Conservation (phyloP, 1,284 basidiomycete genomes). For the Peniophora sp. region DNA sequence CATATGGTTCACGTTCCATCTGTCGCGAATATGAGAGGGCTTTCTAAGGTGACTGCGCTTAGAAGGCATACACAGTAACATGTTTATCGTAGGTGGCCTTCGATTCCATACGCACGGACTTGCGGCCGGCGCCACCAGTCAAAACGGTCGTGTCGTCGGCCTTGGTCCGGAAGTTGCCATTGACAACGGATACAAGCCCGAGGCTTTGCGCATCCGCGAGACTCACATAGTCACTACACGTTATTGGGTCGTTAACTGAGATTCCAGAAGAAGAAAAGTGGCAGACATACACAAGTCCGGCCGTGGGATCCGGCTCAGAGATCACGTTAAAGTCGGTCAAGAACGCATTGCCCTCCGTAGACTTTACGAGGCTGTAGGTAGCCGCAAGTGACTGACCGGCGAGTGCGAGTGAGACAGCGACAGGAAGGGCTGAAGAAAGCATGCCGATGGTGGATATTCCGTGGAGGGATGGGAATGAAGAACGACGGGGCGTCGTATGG, state of each 20-base stretch:
- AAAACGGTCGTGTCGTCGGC: slow-evolving; percentile 43
- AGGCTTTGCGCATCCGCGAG: slow-evolving; percentile 19
- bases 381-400: slow-evolving; percentile 12
- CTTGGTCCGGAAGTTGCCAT: slow-evolving; percentile 29
- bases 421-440: slow-evolving; percentile 4
- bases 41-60: too few relatives aligned
- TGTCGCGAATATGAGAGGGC: too few relatives aligned
- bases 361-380: slow-evolving; percentile 37
- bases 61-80: slow-evolving; percentile 45
- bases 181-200: slow-evolving; percentile 20
- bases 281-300: slow-evolving; percentile 49
- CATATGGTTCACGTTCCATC: slow-evolving; percentile 48
- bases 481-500: too few relatives aligned
- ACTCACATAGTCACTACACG: slow-evolving; percentile 24
- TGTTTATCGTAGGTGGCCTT: slow-evolving; percentile 44
- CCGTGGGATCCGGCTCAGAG: slow-evolving; percentile 50
- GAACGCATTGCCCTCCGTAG: slow-evolving; percentile 41
- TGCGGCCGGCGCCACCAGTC: slow-evolving; percentile 42
- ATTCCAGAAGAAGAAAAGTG: background rate
- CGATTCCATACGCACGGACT: slow-evolving; percentile 50
- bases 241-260: background rate
- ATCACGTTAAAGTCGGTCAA: slow-evolving; percentile 40
- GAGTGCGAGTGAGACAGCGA: slow-evolving; percentile 5
- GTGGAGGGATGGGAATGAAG: too few relatives aligned
- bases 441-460: background rate